Evolutionary conservation across 768 basidiomycete species (phyloP), one percentile per base, ranked within the genome.

Genomic region (Trametes cubensis): DNA sequence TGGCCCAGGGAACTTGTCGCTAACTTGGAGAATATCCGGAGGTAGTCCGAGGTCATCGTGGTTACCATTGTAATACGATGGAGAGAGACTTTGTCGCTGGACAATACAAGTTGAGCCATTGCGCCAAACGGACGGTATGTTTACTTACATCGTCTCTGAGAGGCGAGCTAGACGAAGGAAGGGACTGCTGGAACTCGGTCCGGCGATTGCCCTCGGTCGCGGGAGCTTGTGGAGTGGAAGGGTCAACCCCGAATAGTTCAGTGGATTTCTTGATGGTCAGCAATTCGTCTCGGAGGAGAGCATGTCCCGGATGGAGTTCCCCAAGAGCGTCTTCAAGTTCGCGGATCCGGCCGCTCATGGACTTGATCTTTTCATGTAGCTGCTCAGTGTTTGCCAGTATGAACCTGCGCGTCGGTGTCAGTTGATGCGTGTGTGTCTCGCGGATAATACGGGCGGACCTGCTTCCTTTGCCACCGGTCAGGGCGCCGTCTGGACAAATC

Each of bases 401-500:
- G 65, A 88, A 88, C 71, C 87, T 87, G 60, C 15, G 44, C 4
- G 38, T 26, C 17, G 20, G 14, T 20, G 56, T 60, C 21, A 61
- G 25, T 63, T 56, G 62, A 61, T 21, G 40, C 18, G 23, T 83
- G 85, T 80, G 47, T 49, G 85, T 21, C n/a, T 84, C 85, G 72
- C 87, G 84, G 21, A 86, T 84, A 25, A 38, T 23, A 10, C 6
- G 26, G 40, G 63, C 71, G 44, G 65, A 86, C 87, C 87, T 79
- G 74, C 88, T 89, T n/a, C 87, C 87, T 69, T 87, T 88, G 59
- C 88, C 88, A 10, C 87, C 88, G 6, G 86, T 88, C 40, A 89
- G 77, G 23, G 86, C 86, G 17, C 86, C 87, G 45, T 71, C 70
- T 40, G 58, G 58, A 53, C 62, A 61, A 54, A 66, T 66, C 25